Base-by-base conservation (phyloP, 192 early-diverging fungal genomes). In the Coemansia aciculifera region DNA sequence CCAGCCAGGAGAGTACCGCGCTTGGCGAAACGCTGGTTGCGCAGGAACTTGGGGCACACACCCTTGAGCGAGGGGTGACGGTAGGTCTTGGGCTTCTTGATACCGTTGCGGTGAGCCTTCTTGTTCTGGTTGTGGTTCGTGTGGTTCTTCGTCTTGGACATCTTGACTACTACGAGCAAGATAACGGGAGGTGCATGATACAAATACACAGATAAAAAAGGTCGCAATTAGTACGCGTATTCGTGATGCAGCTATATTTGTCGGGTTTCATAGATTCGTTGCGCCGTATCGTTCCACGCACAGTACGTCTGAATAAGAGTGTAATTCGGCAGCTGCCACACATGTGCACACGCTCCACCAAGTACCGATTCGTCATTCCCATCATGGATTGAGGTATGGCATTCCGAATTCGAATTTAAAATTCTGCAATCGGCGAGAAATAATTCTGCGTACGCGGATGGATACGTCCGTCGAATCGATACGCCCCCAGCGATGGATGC, bases 51-150 rank as follows among this genome's bases (percentile, higher is more conserved):
- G 85, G 93, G 89, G 85, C 89, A 85, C 13, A 87, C 95, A 76
- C 96, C 95, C 88, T 93, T 94, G 65, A 92, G 90, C 63, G 96
- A 96, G 75, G 91, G 90, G 83, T 94, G 87, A 67, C 90, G 88
- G 87, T 95, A 80, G 49, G 85, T 79, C 88, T 93, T 92, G 56
- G 94, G 91, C 91, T 97, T 97, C 89, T 95, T 97, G 88, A 99
- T 96, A 87, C 98, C 98, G 88, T 98, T 98, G 79, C 96, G 94
- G 93, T 99, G 98, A 88, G 95, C 96, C 93, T 99, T 98, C 84
- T 87, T 88, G 90, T 91, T 97, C 88, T 99, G 97, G 92, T 98
- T 98, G 94, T 98, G 96, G 91, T 97, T 98, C 87, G 97, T 98
- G 91, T 98, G 96, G 91, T 99, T 99, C 94, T 95, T 94, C 64